phyloP scores from a whole-genome alignment of 768 basidiomycete genomes.

The Mrakia hoshinonis region DNA sequence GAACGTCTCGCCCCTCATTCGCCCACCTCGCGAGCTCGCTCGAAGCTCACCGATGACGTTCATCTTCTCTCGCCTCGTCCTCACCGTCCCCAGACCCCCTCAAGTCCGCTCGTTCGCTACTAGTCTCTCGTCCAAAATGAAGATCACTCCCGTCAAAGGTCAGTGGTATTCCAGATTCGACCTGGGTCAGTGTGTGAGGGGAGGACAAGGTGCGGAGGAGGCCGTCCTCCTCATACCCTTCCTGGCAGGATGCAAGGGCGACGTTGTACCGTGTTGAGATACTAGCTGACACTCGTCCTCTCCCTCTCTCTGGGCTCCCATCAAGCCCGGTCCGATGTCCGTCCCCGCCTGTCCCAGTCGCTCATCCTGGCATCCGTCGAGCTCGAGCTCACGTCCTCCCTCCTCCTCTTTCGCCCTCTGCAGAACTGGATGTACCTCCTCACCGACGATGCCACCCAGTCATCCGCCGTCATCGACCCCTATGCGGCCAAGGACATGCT shows the following conservation, averaged over 20 bases:
- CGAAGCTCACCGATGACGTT: constrained; percentile 2
- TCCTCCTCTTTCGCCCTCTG: background rate
- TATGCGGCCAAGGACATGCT: constrained; percentile 21
- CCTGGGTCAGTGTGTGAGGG: no score
- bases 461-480: constrained; percentile 25
- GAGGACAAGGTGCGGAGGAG: no score
- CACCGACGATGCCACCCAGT: background rate
- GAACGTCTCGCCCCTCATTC: no score
- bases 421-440: constrained; percentile 31
- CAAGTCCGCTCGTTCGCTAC: background rate
- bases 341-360: no score
- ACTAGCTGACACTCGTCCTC: background rate
- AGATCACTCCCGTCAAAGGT: constrained; percentile 15
- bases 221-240: no score
- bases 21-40: no score
- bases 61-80: background rate
- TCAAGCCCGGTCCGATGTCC: background rate
- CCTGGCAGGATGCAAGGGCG: no score
- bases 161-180: background rate
- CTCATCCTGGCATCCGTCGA: no score
- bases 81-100: background rate
- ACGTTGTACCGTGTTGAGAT: no score
- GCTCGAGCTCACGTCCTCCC: background rate
- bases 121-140: background rate
- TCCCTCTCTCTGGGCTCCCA: background rate